Evolutionary conservation across 208 protist genomes (phyloP).

Genomic region (Vickermania spadyakhi): DNA sequence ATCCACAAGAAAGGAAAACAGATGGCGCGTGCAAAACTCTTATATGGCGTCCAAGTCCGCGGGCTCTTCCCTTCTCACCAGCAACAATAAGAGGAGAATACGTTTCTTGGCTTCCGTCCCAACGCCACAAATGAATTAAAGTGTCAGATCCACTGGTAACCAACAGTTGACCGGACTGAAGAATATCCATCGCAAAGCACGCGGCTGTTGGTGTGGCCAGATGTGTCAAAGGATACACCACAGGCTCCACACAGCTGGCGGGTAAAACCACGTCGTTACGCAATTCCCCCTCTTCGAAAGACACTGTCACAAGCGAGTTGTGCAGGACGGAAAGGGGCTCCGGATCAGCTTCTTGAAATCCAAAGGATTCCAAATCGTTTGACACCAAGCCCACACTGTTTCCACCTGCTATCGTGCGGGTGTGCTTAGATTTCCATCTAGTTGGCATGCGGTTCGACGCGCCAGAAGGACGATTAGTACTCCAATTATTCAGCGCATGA

Average conservation of each 20-base stretch:
- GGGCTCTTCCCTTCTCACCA: constrained; percentile 6
- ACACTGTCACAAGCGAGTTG: constrained; percentile 23
- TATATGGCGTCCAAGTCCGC: constrained; percentile 36
- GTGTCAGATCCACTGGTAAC: constrained; percentile 55
- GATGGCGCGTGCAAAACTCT: constrained; percentile 49
- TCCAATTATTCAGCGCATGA: constrained; percentile 10
- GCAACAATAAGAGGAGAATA: constrained; percentile 6
- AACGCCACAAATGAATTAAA: constrained; percentile 22
- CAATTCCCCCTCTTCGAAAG: constrained; percentile 44
- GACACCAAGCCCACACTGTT: constrained; percentile 49
- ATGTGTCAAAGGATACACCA: constrained; percentile 38
- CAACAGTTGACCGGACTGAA: constrained; percentile 25
- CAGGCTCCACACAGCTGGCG: constrained; percentile 53
- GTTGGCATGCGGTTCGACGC: neutral
- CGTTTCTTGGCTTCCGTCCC: neutral
- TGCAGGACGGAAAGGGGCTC: constrained; percentile 17
- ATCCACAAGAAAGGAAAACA: constrained; percentile 58
- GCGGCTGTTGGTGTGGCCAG: constrained; percentile 23
- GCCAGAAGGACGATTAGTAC: neutral
- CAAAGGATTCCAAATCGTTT: constrained; percentile 17
- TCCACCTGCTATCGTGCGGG: constrained; percentile 26
- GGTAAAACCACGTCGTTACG: constrained; percentile 53
- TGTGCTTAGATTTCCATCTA: constrained; percentile 68
- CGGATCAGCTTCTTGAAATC: neutral
- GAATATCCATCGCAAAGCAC: constrained; percentile 47